Evolutionary conservation across 495 filamentous ascomycete species (phyloP), one percentile per base, ranked within the genome.

Genomic region (Aspergillus ostianus): DNA sequence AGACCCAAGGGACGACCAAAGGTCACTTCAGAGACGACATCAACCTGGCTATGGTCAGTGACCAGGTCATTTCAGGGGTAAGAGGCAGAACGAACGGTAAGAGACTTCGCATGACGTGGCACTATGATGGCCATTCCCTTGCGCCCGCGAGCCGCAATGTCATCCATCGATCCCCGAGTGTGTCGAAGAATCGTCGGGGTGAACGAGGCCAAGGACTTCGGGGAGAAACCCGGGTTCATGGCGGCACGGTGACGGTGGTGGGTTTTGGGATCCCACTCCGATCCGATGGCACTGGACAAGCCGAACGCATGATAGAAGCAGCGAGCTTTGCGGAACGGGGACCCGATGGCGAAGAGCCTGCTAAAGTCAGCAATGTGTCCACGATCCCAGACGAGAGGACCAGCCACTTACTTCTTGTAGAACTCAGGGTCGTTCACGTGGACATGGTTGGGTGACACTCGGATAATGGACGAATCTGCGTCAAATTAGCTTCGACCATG

Each of bases 391-490:
- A 47, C 13, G 44, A 47, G 44, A 47, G 13, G 18, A 2, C 44
- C 13, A 18, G 5, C 13, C 13, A 5, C 44, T 47, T 47, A 47
- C 44, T 47, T 18, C 23, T 45, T 27, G 47, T 51, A 58, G 47
- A 58, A 51, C 1, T 58, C 47, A 10, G 56, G 56, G 23, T 58
- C 47, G 30, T 51, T 45, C 2, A 58, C 56, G 23, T 58, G 56
- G 56, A 58, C 56, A 41, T 58, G 56, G 8, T 58, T 52, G 27
- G 56, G 56, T 18, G 44, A 47, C 26, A 51, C 51, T 27, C 56
- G 56, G n/a, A 58, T 51, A 13, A 58, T 41, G 0, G 56, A 30
- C 1, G 56, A 58, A 36, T 36, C 47, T 52, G 55, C 44, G 44
- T 6, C 44, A 2, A 15, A 3, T 21, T 10, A 45, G 45, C 13